Base-by-base conservation (phyloP, 2,329 filamentous ascomycete genomes). In the Albophoma yamanashiensis region DNA sequence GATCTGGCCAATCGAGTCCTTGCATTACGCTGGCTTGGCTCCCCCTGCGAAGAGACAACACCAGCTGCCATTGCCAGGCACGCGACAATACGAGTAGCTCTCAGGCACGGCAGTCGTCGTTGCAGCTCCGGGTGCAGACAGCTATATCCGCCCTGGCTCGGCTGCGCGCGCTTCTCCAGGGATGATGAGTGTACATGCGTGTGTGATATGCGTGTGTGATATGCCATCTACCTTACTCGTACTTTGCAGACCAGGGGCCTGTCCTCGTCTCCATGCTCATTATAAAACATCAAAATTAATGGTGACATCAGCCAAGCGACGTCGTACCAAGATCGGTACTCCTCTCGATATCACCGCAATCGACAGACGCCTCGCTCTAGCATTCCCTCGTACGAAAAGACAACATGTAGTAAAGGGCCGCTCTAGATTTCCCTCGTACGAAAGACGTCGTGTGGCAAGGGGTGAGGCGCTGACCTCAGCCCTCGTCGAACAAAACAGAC, bases 401-500 rank as follows among this genome's bases (percentile, higher is more conserved):
- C 34, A n/a, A 34, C 47, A n/a, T 12, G 31, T 3, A 52, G n/a
- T 12, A 12, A 22, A 4, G 38, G 53, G 53, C n/a, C n/a, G n/a
- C n/a, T n/a, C n/a, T n/a, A n/a, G n/a, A n/a, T n/a, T n/a, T n/a
- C n/a, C n/a, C n/a, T n/a, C n/a, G n/a, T n/a, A n/a, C n/a, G n/a
- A n/a, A n/a, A n/a, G n/a, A n/a, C n/a, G n/a, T n/a, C n/a, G n/a
- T n/a, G n/a, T n/a, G n/a, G n/a, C n/a, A n/a, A n/a, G n/a, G n/a
- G n/a, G n/a, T n/a, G n/a, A n/a, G n/a, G n/a, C n/a, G n/a, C n/a
- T n/a, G n/a, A n/a, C n/a, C n/a, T 38, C 20, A 55, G 14, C 20
- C 50, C n/a, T 80, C 76, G 17, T 75, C 80, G 73, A 90, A 90
- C 59, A 90, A 70, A 38, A 88, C 79, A 58, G 83, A 78, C 40